These are phyloP conservation scores for Sugiyamaella novakii DNA, from an alignment of 1,139 yeast species.

Conservation along the genomic window DNA sequence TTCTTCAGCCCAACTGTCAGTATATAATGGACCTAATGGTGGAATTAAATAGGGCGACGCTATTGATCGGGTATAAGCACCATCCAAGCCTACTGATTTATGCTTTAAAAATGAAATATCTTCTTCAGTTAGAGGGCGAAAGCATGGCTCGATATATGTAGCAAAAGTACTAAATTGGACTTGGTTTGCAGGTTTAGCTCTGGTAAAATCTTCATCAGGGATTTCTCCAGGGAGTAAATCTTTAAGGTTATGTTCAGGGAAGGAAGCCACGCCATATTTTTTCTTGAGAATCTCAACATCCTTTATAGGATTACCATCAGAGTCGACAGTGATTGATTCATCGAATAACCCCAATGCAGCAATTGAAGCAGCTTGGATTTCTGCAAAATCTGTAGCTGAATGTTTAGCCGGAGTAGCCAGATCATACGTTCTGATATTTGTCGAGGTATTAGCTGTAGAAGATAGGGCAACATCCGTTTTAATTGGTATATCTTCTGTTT, in stretches of 20 bases:
- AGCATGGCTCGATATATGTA: slow-evolving; percentile 81
- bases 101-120: slow-evolving; percentile 75
- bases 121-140: slow-evolving; percentile 73
- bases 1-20: slow-evolving; percentile 85
- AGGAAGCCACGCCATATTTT: slow-evolving; percentile 86
- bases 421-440: slow-evolving; percentile 1
- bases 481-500: background rate
- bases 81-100: slow-evolving; percentile 43
- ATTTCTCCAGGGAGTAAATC: slow-evolving; percentile 82
- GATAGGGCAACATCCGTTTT: background rate
- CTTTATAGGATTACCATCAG: slow-evolving; percentile 53
- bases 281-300: slow-evolving; percentile 74
- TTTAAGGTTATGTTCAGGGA: slow-evolving; percentile 75
- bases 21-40: slow-evolving; percentile 77
- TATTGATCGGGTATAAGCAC: slow-evolving; percentile 33
- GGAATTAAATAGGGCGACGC: slow-evolving; percentile 60
- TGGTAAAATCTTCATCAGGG: slow-evolving; percentile 85
- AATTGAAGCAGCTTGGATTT: slow-evolving; percentile 69
- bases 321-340: slow-evolving; percentile 45
- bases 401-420: slow-evolving; percentile 1
- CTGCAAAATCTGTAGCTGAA: slow-evolving; percentile 60
- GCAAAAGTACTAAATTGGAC: slow-evolving; percentile 90
- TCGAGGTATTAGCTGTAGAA: background rate
- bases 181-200: slow-evolving; percentile 85
- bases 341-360: slow-evolving; percentile 72